A percentile compares a stretch with the other conserved stretches of the same genome.
These are phyloP conservation scores for Trichoderma aggressivum DNA, from an alignment of 2,329 filamentous ascomycete genomes.

Conservation along the genomic window DNA sequence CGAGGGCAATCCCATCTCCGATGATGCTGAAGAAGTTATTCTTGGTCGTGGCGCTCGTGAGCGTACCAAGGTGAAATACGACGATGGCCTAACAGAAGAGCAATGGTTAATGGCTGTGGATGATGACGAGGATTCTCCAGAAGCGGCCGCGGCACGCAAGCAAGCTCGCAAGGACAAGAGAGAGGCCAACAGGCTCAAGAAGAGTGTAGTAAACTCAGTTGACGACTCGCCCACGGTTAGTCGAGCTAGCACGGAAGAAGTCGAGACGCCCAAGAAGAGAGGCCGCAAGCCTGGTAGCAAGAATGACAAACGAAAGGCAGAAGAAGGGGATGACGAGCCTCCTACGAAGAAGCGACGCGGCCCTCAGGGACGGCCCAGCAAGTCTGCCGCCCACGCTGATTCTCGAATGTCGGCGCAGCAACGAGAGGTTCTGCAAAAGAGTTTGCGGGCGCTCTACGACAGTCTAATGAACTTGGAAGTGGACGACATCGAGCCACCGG, in stretches of 20 bases:
- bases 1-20: slow-evolving; percentile 76
- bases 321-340: slow-evolving; percentile 72
- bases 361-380: slow-evolving; percentile 67
- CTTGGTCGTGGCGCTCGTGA: slow-evolving; percentile 90
- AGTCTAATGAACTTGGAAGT: slow-evolving; percentile 81
- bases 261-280: slow-evolving; percentile 75
- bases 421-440: slow-evolving; percentile 74
- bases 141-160: slow-evolving; percentile 88
- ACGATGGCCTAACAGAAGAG: slow-evolving; percentile 96
- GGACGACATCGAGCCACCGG: slow-evolving; percentile 60
- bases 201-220: slow-evolving; percentile 34
- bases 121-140: slow-evolving; percentile 90
- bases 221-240: slow-evolving; percentile 78
- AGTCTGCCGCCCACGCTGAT: slow-evolving; percentile 37
- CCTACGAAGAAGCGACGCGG: slow-evolving; percentile 76
- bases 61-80: slow-evolving; percentile 89
- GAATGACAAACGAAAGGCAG: slow-evolving; percentile 84
- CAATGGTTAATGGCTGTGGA: slow-evolving; percentile 99
- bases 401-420: slow-evolving; percentile 62
- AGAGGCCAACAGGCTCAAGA: slow-evolving; percentile 70
- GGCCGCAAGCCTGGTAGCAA: slow-evolving; percentile 73
- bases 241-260: slow-evolving; percentile 76
- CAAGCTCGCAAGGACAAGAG: slow-evolving; percentile 79
- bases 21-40: slow-evolving; percentile 72
- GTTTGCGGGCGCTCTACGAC: slow-evolving; percentile 74